Conservation (phyloP, 345 rosid genomes). For the Euphorbia tirucalli region DNA sequence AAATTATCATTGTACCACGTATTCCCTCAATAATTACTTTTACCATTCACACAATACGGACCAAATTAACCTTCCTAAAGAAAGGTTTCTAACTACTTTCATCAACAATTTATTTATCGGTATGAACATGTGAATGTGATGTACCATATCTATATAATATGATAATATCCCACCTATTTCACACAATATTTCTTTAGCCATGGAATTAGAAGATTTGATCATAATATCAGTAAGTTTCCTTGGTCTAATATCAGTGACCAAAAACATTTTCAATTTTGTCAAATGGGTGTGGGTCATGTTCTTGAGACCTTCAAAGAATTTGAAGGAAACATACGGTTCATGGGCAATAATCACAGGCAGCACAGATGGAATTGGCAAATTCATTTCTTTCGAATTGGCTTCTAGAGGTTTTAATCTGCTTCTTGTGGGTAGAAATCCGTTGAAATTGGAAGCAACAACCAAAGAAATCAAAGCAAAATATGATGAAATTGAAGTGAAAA, state of each 20-base stretch:
- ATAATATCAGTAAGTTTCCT: neutral
- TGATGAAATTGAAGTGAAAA: slow-evolving; percentile 14
- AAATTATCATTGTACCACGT: no score
- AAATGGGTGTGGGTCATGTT: slow-evolving; percentile 37
- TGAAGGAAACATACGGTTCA: slow-evolving; percentile 29
- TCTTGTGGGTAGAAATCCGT: slow-evolving; percentile 38
- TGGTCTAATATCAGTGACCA: slow-evolving; percentile 33
- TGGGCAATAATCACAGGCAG: slow-evolving; percentile 54
- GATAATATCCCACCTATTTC: neutral
- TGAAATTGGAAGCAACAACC: slow-evolving; percentile 31
- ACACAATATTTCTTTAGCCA: neutral
- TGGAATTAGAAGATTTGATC: slow-evolving; percentile 8
- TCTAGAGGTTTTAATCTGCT: slow-evolving; percentile 41
- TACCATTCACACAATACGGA: no score
- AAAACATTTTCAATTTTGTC: slow-evolving; percentile 16
- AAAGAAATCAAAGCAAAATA: slow-evolving; percentile 16
- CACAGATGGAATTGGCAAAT: slow-evolving; percentile 50
- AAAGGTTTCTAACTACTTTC: no score
- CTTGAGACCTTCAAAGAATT: slow-evolving; percentile 42
- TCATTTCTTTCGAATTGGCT: slow-evolving; percentile 41
- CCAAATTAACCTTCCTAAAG: no score
- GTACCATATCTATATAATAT: no score
- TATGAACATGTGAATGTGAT: no score
- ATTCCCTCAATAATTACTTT: no score
- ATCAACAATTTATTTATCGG: no score